Evolutionary conservation across 257 asterid genomes (phyloP).

Genomic region (Ilex asprella): DNA sequence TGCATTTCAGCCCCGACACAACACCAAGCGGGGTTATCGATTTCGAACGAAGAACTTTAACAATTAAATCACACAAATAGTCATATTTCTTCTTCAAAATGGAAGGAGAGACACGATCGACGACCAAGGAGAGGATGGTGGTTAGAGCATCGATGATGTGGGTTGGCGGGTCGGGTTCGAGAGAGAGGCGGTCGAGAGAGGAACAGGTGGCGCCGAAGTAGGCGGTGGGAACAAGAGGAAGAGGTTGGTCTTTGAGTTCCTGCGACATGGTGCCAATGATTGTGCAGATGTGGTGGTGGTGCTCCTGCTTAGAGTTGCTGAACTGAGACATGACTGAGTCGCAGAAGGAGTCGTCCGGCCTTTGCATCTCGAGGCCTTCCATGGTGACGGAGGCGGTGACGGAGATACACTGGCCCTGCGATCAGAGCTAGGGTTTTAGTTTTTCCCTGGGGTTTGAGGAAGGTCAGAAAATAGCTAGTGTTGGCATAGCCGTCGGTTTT

Average conservation of each 20-base stretch:
- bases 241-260: conserved; percentile 59
- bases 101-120: conserved; percentile 30
- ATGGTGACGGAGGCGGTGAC: conserved; percentile 11
- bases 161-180: conserved; percentile 33
- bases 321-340: conserved; percentile 41
- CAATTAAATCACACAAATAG: conserved; percentile 43
- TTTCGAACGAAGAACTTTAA: conserved; percentile 31
- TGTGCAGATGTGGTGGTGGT: conserved; percentile 70
- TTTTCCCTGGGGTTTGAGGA: too few relatives aligned
- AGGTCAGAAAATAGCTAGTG: too few relatives aligned
- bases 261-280: conserved; percentile 75
- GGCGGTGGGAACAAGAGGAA: conserved; percentile 47
- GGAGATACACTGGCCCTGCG: too few relatives aligned
- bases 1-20: conserved; percentile 56
- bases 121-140: conserved; percentile 49
- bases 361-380: conserved; percentile 47
- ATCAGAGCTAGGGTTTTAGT: too few relatives aligned
- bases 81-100: conserved; percentile 37
- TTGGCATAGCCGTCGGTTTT: too few relatives aligned
- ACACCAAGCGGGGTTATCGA: conserved; percentile 47
- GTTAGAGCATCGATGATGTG: conserved; percentile 63
- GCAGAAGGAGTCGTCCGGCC: conserved; percentile 43
- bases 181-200: conserved; percentile 54
- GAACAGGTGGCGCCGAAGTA: conserved; percentile 82
- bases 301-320: conserved; percentile 48